Evolutionary conservation across 2,329 filamentous ascomycete genomes (phyloP), one percentile per base, ranked within the genome.

Genomic region (Sporothrix sp.): DNA sequence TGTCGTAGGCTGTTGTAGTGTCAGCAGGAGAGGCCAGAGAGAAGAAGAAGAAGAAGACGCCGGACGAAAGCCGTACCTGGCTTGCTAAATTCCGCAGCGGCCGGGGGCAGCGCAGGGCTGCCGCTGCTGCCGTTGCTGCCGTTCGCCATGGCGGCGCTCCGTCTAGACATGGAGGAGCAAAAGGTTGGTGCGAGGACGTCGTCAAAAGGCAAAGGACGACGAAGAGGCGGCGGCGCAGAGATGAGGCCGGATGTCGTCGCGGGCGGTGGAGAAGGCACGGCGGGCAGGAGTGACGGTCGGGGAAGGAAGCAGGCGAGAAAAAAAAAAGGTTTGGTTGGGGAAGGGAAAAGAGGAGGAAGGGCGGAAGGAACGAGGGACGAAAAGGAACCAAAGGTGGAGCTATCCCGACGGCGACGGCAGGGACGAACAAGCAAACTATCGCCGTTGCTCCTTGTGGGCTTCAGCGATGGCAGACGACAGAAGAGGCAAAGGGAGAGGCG

Each of bases 1-100:
- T 90, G 67, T 89, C 82, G 58, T 79, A 54, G 14, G 51, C 57
- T 56, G 36, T 6, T 11, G n/a, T 4, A 2, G 4, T 13, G 47
- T 47, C 33, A 42, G 48, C 30, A 40, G 13, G 16, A 33, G 23
- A 27, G 20, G 20, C 10, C n/a, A 8, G 21, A 25, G 10, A 21
- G 32, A 8, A 20, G 33, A 16, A 47, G 20, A 11, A 14, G 35
- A 16, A 14, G 14, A 39, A 14, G 9, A 35, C 18, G 27, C 27
- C 3, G 27, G 8, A n/a, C n/a, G 8, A 16, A n/a, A 13, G 14
- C 38, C 51, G 10, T 23, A 52, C 52, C 45, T 13, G 51, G 44
- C 27, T 47, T 45, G 45, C n/a, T 48, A 20, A 46, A 38, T 4
- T 42, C 40, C 21, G 48, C n/a, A 28, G 33, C 23, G 43, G 42